Evolutionary conservation across 2,329 filamentous ascomycete genomes (phyloP), one percentile per base, ranked within the genome.

Genomic region (Ophiostoma montium): DNA sequence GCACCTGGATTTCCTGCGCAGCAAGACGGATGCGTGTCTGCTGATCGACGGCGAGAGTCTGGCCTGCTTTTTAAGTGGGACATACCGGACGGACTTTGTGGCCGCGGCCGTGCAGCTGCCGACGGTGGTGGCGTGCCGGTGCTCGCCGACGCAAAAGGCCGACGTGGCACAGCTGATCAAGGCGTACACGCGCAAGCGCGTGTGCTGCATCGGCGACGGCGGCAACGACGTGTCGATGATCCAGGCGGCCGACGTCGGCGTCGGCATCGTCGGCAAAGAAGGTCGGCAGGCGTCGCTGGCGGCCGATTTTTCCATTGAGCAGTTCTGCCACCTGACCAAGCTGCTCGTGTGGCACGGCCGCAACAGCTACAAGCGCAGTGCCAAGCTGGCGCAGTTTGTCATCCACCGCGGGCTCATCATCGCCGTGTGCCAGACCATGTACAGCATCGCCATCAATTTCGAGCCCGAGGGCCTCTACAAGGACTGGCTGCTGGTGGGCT

Each of bases 181-280:
- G 53, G 78, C 84, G 46, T 82, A 86, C 65, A 98, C 92, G 18
- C 88, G 86, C 65, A 96, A 96, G 66, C 84, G 94, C 13, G 86
- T 96, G 15, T 95, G 89, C 67, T 96, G 92, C 62, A 98, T 98
- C 57, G 92, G 92, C 35, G 92, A 98, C 61, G 92, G 92, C 56
- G 92, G 94, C 58, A 98, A 98, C 66, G 94, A 98, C 63, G 92
- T 98, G 5, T 90, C 84, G 57, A 98, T 98, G 92, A 98, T 98
- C 57, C 92, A 96, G 70, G 90, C 92, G 8, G 92, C 94, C 1
- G 92, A 98, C 60, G 89, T 98, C 0, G 94, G 94, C 53, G 90
- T 98, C 23, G 92, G 92, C 53, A 98, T 98, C 54, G 92, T 96
- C 1, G 92, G 92, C 52, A 98, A 98, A 69, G 92, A 98, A 69